Evolutionary conservation across 2,329 filamentous ascomycete genomes (phyloP).

Genomic region (Emmonsiellopsis sp.): DNA sequence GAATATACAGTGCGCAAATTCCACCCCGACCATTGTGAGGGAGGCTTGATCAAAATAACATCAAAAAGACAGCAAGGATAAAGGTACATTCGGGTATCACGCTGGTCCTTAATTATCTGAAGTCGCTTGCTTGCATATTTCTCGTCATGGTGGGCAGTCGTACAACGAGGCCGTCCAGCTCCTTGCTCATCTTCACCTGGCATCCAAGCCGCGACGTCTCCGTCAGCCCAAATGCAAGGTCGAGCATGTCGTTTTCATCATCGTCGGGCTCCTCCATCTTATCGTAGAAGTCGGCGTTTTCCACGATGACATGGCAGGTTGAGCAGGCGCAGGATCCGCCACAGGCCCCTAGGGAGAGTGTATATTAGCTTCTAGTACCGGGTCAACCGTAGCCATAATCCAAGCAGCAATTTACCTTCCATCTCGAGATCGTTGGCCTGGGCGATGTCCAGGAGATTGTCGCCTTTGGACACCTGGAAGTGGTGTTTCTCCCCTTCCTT

Average conservation of each 20-base stretch:
- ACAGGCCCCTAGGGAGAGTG: constrained; percentile 58
- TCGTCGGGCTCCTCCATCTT: constrained; percentile 69
- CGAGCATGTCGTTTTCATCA: constrained; percentile 84
- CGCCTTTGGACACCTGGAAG: constrained; percentile 72
- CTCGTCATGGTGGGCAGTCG: constrained; percentile 86
- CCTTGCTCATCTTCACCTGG: constrained; percentile 85
- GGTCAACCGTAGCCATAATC: too few species aligned
- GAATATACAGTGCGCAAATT: neutral
- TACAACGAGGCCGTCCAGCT: constrained; percentile 77
- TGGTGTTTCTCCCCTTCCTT: constrained; percentile 72
- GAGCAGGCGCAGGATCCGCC: constrained; percentile 90
- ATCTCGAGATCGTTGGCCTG: constrained; percentile 94
- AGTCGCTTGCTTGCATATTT: constrained; percentile 93
- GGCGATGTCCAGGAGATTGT: constrained; percentile 91
- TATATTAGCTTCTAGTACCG: neutral
- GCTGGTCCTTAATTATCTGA: constrained; percentile 38
- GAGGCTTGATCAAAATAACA: too few species aligned
- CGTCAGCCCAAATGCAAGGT: constrained; percentile 80
- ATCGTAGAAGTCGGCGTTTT: constrained; percentile 64
- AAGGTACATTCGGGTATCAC: neutral
- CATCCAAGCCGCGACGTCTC: constrained; percentile 80
- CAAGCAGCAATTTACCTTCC: constrained; percentile 54
- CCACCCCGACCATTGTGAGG: constrained; percentile 3
- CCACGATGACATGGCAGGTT: constrained; percentile 83
- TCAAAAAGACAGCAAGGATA: too few species aligned